Evolutionary conservation across 306 rosid genomes (phyloP), one percentile per base, ranked within the genome.

Genomic region (Medicago lupulina): DNA sequence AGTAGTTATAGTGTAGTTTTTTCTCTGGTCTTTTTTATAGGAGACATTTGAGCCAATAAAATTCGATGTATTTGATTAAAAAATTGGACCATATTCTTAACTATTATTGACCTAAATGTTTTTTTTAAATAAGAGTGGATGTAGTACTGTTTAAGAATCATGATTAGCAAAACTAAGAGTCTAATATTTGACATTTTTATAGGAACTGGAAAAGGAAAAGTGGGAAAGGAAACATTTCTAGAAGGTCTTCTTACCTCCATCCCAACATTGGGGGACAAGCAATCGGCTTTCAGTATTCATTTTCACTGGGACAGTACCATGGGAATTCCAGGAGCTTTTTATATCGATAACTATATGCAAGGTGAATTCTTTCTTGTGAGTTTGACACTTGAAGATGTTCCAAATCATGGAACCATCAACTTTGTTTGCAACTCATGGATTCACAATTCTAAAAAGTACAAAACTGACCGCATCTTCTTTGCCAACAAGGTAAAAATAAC

Each of bases 401-500:
- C 93, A 0, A 72, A 61, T 3, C 75, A 67, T 16, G 87, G 79
- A 14, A 28, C 41, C 47, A 49, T 90, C 79, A 82, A 80, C 19
- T 87, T 91, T 54, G 77, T 61, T 50, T 87, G 97, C 83, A 83
- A 89, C 79, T 86, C 97, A 1, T 91, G 94, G 97, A 61, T 91
- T 19, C 82, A 86, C 75, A 89, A 89, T 6, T 17, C 76, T 3
- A 72, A 25, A 4, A 73, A 39, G 0, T 85, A 80, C 68, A 49
- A 68, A 18, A 71, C 41, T 4, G 65, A 82, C 55, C 92, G 94
- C 58, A 21, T 87, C 70, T 91, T 91, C 88, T 89, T 91, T 41
- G 11, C 38, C 68, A 91, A 91, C 76, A 82, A 86, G 85, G 97
- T 91, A 60, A 12, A 1, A 14, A 25, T 7, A 13, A 25, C 11